Conservation (phyloP, 2,329 filamentous ascomycete species). For the Penicillium sp. region DNA sequence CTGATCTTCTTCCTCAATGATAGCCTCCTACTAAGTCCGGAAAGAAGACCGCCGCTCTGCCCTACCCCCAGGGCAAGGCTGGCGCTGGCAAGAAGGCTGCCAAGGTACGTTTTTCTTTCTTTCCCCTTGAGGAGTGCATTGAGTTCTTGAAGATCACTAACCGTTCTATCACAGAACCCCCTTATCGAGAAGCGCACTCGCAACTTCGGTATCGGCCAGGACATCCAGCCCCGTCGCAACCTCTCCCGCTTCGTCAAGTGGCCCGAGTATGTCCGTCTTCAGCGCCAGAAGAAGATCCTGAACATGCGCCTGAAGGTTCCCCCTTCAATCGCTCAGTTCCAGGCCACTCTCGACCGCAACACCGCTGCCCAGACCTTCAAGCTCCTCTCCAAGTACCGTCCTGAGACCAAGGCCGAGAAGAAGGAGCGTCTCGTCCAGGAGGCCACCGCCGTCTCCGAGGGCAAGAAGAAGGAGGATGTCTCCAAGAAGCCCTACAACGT, state of each 20-base stretch:
- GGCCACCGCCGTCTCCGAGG: constrained; percentile 94
- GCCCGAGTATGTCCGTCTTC: constrained; percentile 98
- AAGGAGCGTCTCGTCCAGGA: constrained; percentile 99
- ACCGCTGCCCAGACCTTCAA: constrained; percentile 96
- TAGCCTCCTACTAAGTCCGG: constrained; percentile 87
- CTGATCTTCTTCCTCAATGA: constrained; percentile 99
- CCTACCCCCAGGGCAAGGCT: constrained; percentile 93
- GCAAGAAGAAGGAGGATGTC: constrained; percentile 99
- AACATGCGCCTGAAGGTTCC: constrained; percentile 98
- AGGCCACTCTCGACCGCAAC: constrained; percentile 94
- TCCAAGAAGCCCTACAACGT: constrained; percentile 99
- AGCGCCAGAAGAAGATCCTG: constrained; percentile 94
- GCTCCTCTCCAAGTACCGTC: constrained; percentile 99
- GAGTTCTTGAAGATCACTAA: constrained; percentile 16
- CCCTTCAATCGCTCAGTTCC: constrained; percentile 95
- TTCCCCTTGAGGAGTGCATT: constrained; percentile 10
- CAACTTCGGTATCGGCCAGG: constrained; percentile 99
- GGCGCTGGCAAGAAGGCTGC: constrained; percentile 82
- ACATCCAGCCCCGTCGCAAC: constrained; percentile 96
- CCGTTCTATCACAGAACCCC: constrained; percentile 69
- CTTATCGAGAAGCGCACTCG: constrained; percentile 96
- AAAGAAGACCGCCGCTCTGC: constrained; percentile 97
- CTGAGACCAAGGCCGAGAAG: constrained; percentile 99
- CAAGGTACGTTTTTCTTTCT: constrained; percentile 69
- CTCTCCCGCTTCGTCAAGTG: constrained; percentile 98